These are phyloP conservation scores for Eimeria sp. DNA, from an alignment of 169 alveolate species.

Conservation along the genomic window DNA sequence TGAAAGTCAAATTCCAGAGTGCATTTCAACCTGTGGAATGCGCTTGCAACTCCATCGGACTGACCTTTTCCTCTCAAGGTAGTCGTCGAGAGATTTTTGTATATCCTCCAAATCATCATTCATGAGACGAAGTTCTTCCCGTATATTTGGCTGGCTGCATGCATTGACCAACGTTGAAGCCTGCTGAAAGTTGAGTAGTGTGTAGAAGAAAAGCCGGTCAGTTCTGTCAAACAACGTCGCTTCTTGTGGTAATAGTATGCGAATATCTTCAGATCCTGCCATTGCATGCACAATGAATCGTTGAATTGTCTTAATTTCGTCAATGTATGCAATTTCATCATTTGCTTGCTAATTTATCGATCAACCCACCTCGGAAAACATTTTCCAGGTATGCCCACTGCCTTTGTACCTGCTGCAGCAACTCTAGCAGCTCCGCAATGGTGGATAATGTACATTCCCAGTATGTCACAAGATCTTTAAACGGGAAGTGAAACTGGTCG, in stretches of 20 bases:
- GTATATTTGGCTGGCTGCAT: constrained; percentile 73
- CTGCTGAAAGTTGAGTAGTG: constrained; percentile 39
- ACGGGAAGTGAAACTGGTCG: constrained; percentile 86
- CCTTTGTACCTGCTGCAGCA: constrained; percentile 85
- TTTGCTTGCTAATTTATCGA: constrained; percentile 93
- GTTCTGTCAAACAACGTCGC: constrained; percentile 83
- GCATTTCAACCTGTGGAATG: too few species aligned
- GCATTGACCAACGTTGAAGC: constrained; percentile 76
- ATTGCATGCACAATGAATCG: constrained; percentile 69
- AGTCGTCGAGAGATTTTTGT: constrained; percentile 96
- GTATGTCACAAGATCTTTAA: constrained; percentile 82
- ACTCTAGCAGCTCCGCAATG: constrained; percentile 85
- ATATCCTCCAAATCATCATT: constrained; percentile 91
- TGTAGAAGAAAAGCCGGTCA: constrained; percentile 60
- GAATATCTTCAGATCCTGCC: constrained; percentile 87
- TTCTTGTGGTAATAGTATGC: constrained; percentile 87
- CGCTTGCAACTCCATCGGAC: not conserved
- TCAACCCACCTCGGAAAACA: constrained; percentile 89
- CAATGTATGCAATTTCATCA: constrained; percentile 95
- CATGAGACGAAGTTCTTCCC: constrained; percentile 67
- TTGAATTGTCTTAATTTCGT: constrained; percentile 95
- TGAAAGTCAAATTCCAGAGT: not conserved
- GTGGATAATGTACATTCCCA: constrained; percentile 87
- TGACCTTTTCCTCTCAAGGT: constrained; percentile 94
- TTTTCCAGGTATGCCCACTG: constrained; percentile 88